phyloP scores from a whole-genome alignment of 352 stramenopile species.

The Phytophthora sojae region DNA sequence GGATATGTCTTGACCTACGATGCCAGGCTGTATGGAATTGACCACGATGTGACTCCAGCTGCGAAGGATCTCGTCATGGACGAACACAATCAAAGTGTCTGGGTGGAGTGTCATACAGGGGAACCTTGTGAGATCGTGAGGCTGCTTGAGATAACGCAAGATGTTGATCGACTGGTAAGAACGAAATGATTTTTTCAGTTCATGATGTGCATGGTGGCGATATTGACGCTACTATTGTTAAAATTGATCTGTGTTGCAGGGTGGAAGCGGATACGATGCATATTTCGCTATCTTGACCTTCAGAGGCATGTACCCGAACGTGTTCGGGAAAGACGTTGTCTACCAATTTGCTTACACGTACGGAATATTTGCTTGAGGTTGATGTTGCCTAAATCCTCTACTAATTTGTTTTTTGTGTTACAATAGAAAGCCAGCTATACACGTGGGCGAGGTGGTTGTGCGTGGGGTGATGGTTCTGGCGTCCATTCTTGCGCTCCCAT shows the following conservation, averaged over 20 bases:
- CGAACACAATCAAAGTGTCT: constrained; percentile 82
- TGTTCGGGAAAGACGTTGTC: constrained; percentile 64
- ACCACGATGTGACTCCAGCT: constrained; percentile 44
- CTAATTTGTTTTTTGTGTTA: constrained; percentile 3
- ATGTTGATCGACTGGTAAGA: constrained; percentile 61
- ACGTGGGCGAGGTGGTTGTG: constrained; percentile 76
- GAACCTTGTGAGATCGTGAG: constrained; percentile 54
- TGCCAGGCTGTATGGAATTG: constrained; percentile 69
- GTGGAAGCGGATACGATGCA: constrained; percentile 64
- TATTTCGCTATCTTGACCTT: constrained; percentile 74
- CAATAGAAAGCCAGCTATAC: constrained; percentile 68
- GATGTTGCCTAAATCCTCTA: too few species aligned
- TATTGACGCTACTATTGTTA: not conserved
- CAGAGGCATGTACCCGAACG: constrained; percentile 79
- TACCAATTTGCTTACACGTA: constrained; percentile 90
- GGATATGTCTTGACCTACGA: constrained; percentile 80
- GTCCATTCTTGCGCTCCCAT: constrained; percentile 72
- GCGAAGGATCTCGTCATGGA: constrained; percentile 60
- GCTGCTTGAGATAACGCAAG: constrained; percentile 80
- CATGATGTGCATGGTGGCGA: not conserved
- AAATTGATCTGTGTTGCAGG: constrained; percentile 35
- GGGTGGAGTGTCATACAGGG: constrained; percentile 62
- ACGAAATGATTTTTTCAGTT: not conserved
- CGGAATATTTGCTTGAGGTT: constrained; percentile 16
- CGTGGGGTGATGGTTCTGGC: constrained; percentile 63